phyloP scores from a whole-genome alignment of 75 land plant species.

The Pseudotsuga menziesii region DNA sequence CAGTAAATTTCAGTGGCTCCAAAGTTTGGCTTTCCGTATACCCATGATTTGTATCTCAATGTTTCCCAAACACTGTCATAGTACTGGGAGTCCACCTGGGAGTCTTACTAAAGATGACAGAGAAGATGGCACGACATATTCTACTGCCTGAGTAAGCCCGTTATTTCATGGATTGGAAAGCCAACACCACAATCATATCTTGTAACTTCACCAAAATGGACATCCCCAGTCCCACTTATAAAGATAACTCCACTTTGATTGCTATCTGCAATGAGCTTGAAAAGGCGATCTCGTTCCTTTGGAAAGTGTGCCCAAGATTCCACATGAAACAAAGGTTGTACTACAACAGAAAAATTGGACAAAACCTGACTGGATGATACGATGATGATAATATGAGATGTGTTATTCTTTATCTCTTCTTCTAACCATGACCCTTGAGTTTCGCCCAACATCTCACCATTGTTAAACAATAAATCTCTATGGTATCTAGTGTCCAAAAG shows the following conservation, averaged over 20 bases:
- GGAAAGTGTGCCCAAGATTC: constrained; percentile 89
- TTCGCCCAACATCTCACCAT: constrained; percentile 63
- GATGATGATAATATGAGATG: constrained; percentile 68
- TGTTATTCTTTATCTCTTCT: constrained; percentile 49
- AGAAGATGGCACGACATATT: constrained; percentile 40
- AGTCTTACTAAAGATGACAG: constrained; percentile 41
- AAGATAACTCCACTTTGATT: constrained; percentile 79
- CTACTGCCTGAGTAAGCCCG: constrained; percentile 83
- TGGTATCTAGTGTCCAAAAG: constrained; percentile 90
- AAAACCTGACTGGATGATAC: constrained; percentile 89
- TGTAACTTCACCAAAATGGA: constrained; percentile 83
- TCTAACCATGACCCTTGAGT: constrained; percentile 83
- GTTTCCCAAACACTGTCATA: constrained; percentile 49
- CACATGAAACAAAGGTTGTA: constrained; percentile 53
- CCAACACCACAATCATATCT: constrained; percentile 72
- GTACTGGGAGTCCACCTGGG: constrained; percentile 62
- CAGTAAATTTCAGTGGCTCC: constrained; percentile 80
- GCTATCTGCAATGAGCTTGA: constrained; percentile 44
- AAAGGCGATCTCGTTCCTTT: constrained; percentile 63
- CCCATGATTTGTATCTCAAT: constrained; percentile 66
- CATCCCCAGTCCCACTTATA: constrained; percentile 94
- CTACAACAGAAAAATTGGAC: constrained; percentile 59
- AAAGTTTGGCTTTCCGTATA: constrained; percentile 50
- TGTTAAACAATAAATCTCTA: constrained; percentile 64
- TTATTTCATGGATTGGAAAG: constrained; percentile 79